These are phyloP conservation scores for Sistotremastrum niveocremeum DNA, from an alignment of 768 basidiomycete species.

Conservation along the genomic window DNA sequence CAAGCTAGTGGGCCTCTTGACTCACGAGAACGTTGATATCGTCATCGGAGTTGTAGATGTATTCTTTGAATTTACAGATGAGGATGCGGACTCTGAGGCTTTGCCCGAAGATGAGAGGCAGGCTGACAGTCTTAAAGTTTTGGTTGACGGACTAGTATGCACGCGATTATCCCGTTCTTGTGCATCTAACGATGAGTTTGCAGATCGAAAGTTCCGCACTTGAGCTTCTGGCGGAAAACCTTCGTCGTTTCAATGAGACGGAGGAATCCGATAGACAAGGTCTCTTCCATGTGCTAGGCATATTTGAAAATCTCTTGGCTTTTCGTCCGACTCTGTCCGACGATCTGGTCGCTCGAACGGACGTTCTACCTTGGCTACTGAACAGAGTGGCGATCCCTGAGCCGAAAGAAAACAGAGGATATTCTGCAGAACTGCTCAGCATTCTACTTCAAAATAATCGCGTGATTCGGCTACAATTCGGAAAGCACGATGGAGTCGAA, in stretches of 20 bases:
- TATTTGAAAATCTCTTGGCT: conserved; percentile 86
- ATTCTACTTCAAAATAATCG: conserved; percentile 72
- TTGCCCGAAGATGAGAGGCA: conserved; percentile 41
- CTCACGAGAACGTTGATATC: conserved; percentile 94
- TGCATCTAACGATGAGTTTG: conserved; percentile 4
- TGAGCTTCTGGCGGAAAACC: conserved; percentile 82
- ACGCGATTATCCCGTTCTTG: neutral
- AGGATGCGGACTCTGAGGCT: conserved; percentile 76
- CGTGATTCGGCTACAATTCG: conserved; percentile 54
- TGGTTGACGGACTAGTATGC: conserved; percentile 68
- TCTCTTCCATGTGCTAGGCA: conserved; percentile 84
- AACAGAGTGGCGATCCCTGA: conserved; percentile 55
- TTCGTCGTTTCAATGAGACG: conserved; percentile 73
- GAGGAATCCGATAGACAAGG: conserved; percentile 90
- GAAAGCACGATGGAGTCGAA: conserved; percentile 70
- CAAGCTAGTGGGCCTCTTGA: conserved; percentile 71
- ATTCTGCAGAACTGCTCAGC: conserved; percentile 87
- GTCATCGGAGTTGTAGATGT: conserved; percentile 91
- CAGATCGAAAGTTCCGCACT: conserved; percentile 75
- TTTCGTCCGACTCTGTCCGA: conserved; percentile 69
- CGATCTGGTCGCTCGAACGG: conserved; percentile 60
- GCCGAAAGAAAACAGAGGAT: conserved; percentile 85
- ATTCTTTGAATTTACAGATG: conserved; percentile 89
- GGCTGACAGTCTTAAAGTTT: conserved; percentile 47
- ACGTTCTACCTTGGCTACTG: conserved; percentile 66